These are phyloP conservation scores for Curvularia sp. DNA, from an alignment of 2,329 filamentous ascomycete genomes.

Conservation along the genomic window DNA sequence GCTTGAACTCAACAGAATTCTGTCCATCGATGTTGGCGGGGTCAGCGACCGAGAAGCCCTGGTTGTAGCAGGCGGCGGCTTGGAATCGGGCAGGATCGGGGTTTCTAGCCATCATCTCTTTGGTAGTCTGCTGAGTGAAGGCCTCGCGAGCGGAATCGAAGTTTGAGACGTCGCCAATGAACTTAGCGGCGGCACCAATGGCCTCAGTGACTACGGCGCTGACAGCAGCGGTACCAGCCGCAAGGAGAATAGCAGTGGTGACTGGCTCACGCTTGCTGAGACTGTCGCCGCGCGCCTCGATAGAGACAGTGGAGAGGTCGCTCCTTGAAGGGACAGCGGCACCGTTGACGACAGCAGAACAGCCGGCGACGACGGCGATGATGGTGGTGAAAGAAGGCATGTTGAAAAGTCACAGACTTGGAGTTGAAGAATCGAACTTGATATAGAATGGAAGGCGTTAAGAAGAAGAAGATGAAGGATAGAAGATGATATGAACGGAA, in stretches of 20 bases:
- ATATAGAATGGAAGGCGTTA: not conserved
- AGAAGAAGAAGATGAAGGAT: not conserved
- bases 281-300: slow-evolving; percentile 3
- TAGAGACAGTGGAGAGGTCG: not conserved
- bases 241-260: slow-evolving; percentile 10
- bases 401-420: slow-evolving; percentile 14
- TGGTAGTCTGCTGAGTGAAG: slow-evolving; percentile 16
- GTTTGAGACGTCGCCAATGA: slow-evolving; percentile 14
- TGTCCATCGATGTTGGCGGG: slow-evolving; percentile 9
- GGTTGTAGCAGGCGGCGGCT: slow-evolving; percentile 17
- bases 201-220: slow-evolving; percentile 15
- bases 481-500: not conserved
- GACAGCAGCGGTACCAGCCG: slow-evolving; percentile 15
- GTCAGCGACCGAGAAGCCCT: slow-evolving; percentile 9
- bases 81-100: slow-evolving; percentile 11
- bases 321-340: slow-evolving; percentile 8
- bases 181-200: slow-evolving; percentile 4
- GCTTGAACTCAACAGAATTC: slow-evolving; percentile 12
- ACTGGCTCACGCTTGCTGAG: slow-evolving; percentile 14
- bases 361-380: slow-evolving; percentile 8
- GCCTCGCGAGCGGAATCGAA: slow-evolving; percentile 14
- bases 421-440: slow-evolving; percentile 2
- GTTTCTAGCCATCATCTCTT: slow-evolving; percentile 11
- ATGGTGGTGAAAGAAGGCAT: slow-evolving; percentile 17
- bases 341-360: slow-evolving; percentile 12